A percentile compares a stretch with the other conserved stretches of the same genome.
These are phyloP conservation scores for Fusarium chuoi DNA, from an alignment of 2,329 filamentous ascomycete species.

Conservation along the genomic window DNA sequence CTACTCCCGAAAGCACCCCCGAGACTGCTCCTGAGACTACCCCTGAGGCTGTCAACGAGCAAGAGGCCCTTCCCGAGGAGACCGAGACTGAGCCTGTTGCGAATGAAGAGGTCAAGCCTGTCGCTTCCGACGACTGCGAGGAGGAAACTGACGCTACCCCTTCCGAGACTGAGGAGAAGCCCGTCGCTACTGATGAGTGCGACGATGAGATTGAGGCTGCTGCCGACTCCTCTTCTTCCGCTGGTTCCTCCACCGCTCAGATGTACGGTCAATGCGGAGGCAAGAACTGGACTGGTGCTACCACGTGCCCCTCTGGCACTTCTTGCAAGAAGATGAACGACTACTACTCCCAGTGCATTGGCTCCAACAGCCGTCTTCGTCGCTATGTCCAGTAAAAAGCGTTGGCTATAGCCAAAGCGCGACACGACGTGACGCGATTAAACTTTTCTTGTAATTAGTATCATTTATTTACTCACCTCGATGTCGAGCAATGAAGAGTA, in stretches of 20 bases:
- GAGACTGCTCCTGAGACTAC: background rate
- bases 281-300: conserved; percentile 17
- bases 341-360: conserved; percentile 26
- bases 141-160: background rate
- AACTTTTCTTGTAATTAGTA: background rate
- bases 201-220: background rate
- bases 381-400: background rate
- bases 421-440: background rate
- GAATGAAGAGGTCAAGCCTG: background rate
- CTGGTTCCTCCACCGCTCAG: background rate
- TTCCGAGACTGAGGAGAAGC: background rate
- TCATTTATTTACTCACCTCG: background rate
- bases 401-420: background rate
- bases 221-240: background rate
- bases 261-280: conserved; percentile 27
- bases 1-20: background rate
- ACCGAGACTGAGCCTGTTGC: background rate
- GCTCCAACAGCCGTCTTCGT: conserved; percentile 8
- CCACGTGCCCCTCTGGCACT: conserved; percentile 7
- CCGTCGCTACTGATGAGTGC: background rate
- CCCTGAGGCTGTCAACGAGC: background rate
- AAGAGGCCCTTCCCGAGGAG: background rate
- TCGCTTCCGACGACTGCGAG: background rate
- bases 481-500: background rate
- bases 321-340: conserved; percentile 28